phyloP scores from a whole-genome alignment of 2,329 filamentous ascomycete species.

The Atkinsonella texensis region DNA sequence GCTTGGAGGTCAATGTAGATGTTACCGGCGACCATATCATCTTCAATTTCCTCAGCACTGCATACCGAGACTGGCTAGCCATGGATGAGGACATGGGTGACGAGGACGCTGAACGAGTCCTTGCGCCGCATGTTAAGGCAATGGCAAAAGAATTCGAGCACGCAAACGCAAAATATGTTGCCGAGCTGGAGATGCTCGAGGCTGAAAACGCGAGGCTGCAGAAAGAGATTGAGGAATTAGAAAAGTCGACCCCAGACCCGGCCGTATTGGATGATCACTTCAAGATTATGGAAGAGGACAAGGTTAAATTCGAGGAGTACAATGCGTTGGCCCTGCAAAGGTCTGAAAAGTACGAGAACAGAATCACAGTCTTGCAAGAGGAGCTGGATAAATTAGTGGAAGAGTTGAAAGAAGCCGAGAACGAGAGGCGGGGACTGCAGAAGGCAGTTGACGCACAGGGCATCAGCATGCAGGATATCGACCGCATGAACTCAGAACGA shows the following conservation, averaged over 20 bases:
- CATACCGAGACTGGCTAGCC: conserved; percentile 86
- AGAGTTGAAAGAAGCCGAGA: conserved; percentile 69
- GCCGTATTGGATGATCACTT: conserved; percentile 78
- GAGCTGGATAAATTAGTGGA: conserved; percentile 68
- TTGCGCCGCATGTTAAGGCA: conserved; percentile 71
- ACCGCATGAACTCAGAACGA: conserved; percentile 93
- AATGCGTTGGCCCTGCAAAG: conserved; percentile 74
- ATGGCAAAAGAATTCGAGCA: conserved; percentile 85
- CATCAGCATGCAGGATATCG: conserved; percentile 95
- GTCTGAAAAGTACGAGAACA: conserved; percentile 76
- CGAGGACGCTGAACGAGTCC: conserved; percentile 65
- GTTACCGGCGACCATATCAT: conserved; percentile 85
- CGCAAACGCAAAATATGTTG: conserved; percentile 71
- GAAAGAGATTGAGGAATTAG: conserved; percentile 79
- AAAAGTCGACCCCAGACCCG: conserved; percentile 75
- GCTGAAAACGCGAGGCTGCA: conserved; percentile 70
- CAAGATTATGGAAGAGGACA: conserved; percentile 89
- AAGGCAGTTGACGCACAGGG: conserved; percentile 83
- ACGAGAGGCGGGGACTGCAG: conserved; percentile 69
- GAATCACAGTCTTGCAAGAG: conserved; percentile 71
- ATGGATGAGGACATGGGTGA: conserved; percentile 84
- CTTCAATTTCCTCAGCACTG: conserved; percentile 79
- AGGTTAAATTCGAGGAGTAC: conserved; percentile 89
- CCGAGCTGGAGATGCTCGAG: conserved; percentile 76
- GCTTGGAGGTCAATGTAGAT: conserved; percentile 76